phyloP scores from a whole-genome alignment of 2,329 filamentous ascomycete genomes.

The Tolypocladium cylindrosporum region DNA sequence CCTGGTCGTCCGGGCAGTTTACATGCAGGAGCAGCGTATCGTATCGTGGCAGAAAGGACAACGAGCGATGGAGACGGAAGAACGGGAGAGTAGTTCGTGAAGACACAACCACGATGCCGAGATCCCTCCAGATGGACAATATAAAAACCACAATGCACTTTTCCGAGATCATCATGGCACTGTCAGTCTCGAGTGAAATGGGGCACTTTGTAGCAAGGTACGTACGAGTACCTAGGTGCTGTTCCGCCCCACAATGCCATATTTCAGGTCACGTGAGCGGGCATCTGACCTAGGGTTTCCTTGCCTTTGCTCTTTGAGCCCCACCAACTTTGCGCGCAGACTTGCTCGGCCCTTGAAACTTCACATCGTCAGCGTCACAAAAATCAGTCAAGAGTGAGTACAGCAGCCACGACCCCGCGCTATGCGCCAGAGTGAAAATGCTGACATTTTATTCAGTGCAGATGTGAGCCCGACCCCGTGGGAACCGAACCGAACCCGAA shows the following conservation, averaged over 20 bases:
- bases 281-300: conserved; percentile 26
- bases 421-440: conserved; percentile 10
- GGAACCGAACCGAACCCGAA: conserved; percentile 12
- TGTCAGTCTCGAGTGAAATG: too few species aligned
- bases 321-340: conserved; percentile 35
- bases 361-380: conserved; percentile 36
- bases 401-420: neutral
- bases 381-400: conserved; percentile 51
- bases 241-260: neutral
- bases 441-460: conserved; percentile 61
- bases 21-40: conserved; percentile 27
- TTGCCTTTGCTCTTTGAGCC: conserved; percentile 20
- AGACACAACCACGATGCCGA: neutral
- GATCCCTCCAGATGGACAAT: too few species aligned
- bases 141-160: too few species aligned
- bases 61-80: neutral
- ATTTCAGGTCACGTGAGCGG: conserved; percentile 16
- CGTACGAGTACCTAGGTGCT: too few species aligned
- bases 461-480: conserved; percentile 56
- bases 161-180: too few species aligned
- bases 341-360: conserved; percentile 21
- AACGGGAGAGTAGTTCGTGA: neutral
- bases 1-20: conserved; percentile 23
- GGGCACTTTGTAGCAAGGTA: too few species aligned
- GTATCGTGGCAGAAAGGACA: conserved; percentile 19